phyloP scores from a whole-genome alignment of 2,329 filamentous ascomycete genomes.

The Colletotrichum siamense region DNA sequence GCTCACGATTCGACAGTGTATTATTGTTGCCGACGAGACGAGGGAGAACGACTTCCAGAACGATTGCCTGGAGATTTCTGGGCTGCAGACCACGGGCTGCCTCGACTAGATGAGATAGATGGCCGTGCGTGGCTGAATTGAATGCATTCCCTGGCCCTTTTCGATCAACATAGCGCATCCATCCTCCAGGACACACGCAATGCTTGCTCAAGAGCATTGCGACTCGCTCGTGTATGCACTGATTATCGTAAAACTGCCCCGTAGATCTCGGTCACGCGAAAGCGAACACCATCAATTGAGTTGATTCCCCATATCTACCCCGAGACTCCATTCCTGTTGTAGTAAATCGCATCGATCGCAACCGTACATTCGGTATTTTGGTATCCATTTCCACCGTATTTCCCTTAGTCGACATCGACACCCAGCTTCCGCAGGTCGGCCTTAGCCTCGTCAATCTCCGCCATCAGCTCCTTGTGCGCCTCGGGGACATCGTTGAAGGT shows the following conservation, averaged over 20 bases:
- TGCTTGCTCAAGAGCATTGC: neutral
- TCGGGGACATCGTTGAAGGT: conserved; percentile 96
- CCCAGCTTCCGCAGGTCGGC: conserved; percentile 75
- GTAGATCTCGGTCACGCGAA: neutral
- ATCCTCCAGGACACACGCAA: neutral
- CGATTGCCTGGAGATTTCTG: neutral
- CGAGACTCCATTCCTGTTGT: neutral
- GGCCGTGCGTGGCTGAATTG: neutral
- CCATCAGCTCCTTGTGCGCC: conserved; percentile 87
- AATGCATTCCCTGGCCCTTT: neutral
- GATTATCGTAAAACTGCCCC: neutral
- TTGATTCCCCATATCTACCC: neutral
- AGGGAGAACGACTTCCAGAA: neutral
- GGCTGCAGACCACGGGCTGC: neutral
- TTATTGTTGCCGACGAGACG: neutral
- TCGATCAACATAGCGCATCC: neutral
- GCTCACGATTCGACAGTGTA: neutral
- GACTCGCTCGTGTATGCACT: neutral
- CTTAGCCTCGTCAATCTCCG: conserved; percentile 80
- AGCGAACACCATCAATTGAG: neutral
- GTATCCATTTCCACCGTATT: neutral
- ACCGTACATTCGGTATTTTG: neutral
- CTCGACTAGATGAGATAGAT: neutral
- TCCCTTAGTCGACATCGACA: conserved; percentile 74
- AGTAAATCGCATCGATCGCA: neutral